Evolutionary conservation across 2,329 filamentous ascomycete genomes (phyloP).

Genomic region (Graphilbum fragrans): DNA sequence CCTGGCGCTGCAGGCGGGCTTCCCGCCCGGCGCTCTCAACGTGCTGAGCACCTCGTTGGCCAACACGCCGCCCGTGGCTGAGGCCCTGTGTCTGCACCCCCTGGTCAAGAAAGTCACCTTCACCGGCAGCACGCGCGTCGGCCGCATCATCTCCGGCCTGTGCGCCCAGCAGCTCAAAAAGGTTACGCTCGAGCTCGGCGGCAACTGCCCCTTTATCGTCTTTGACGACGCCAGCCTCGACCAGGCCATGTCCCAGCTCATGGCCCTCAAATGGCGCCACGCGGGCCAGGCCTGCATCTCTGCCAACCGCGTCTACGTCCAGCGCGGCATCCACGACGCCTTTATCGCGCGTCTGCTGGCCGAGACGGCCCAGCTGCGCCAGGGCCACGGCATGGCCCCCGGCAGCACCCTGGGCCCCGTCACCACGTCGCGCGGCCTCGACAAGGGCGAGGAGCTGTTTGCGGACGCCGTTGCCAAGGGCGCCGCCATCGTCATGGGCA

Average conservation of each 20-base stretch:
- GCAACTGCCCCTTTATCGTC: slow-evolving; percentile 57
- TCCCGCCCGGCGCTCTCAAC: slow-evolving; percentile 59
- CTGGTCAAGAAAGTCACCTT: slow-evolving; percentile 57
- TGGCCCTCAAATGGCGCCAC: slow-evolving; percentile 30
- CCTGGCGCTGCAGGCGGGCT: slow-evolving; percentile 58
- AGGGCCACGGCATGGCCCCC: slow-evolving; percentile 49
- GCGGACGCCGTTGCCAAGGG: slow-evolving; percentile 52
- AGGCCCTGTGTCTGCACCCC: slow-evolving; percentile 32
- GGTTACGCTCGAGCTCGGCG: slow-evolving; percentile 57
- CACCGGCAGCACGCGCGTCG: slow-evolving; percentile 60
- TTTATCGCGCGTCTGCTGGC: slow-evolving; percentile 19
- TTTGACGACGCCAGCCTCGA: slow-evolving; percentile 56
- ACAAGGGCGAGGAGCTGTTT: slow-evolving; percentile 48
- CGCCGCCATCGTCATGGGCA: slow-evolving; percentile 51
- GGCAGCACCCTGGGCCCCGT: slow-evolving; percentile 48
- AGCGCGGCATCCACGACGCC: slow-evolving; percentile 32
- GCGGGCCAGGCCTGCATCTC: slow-evolving; percentile 54
- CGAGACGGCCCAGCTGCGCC: slow-evolving; percentile 33
- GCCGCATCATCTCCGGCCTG: slow-evolving; percentile 50
- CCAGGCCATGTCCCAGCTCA: slow-evolving; percentile 36
- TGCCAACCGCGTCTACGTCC: slow-evolving; percentile 52
- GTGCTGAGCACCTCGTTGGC: slow-evolving; percentile 31
- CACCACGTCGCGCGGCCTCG: slow-evolving; percentile 40
- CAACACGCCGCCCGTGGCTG: slow-evolving; percentile 30
- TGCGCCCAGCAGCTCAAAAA: slow-evolving; percentile 58